Evolutionary conservation across 73 alveolate species (phyloP), one percentile per base, ranked within the genome.

Genomic region (Diophrys appendiculata): DNA sequence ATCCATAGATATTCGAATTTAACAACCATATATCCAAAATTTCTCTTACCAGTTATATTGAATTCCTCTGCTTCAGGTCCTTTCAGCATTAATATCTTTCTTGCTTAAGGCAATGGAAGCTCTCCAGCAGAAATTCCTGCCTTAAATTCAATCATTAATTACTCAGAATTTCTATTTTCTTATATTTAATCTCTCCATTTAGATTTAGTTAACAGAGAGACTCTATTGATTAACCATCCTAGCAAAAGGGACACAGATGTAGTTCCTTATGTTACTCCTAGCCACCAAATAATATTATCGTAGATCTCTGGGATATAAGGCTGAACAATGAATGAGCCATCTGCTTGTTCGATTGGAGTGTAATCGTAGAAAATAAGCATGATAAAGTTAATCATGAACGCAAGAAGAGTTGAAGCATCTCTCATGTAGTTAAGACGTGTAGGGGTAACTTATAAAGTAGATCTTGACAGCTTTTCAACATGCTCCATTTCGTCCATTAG

Each of bases 401-500:
- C 69, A 2, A 75, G 33, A 52, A 75, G 32, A 3, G 68, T 55
- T 2, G 76, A 54, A 1, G 65, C 35, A 75, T 81, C 87, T 72
- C 89, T 87, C 18, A 87, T 67, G 74, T 52, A 74, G 29, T 81
- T 43, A n/a, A 87, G 68, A 65, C 88, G 73, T n/a, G 69, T 68
- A 14, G 87, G 89, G 1, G 94, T 81, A 28, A 87, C 64, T 64
- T 87, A 32, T 22, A 87, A 32, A 23, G 23, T 68, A 25, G 76
- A 53, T 52, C 84, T 73, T 24, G 82, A 72, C 2, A 87, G 87
- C 65, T 83, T 77, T 76, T 91, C 95, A 70, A 94, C 98, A 70
- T 95, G 98, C 76, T 92, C 92, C 94, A 97, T 94, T 82, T 94
- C 98, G 77, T 97, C 98, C 74, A 92, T 92, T 22, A 97, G 82